Evolutionary conservation across 192 early-diverging fungal species (phyloP), one percentile per base, ranked within the genome.

Genomic region (Lunasporangiospora selenospora): DNA sequence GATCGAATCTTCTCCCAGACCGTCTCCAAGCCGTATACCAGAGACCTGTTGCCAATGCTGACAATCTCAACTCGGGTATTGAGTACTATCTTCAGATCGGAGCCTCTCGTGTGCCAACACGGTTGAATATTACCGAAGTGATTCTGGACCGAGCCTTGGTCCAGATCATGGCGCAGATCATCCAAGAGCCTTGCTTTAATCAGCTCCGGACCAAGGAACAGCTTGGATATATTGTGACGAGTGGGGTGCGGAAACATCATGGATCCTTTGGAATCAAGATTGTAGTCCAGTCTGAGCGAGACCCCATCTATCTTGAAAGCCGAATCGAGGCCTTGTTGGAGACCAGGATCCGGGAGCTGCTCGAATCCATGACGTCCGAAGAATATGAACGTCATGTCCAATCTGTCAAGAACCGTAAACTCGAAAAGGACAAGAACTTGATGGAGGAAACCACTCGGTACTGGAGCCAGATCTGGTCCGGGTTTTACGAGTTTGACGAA

Each of bases 151-250:
- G 19, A 83, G 93, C 21, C 69, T 71, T 52, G 50, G 78, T 30
- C 55, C 90, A 45, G 76, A 82, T 54, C 81, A 37, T 93, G 18
- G 66, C 81, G 32, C 90, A 95, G 57, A 92, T 98, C 24, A 76
- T 86, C 4, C 75, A 87, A 53, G 94, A 98, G 62, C 93, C 94
- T 15, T 91, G 83, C 52, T 97, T 97, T 71, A 84, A 97, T 75
- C 88, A 95, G 62, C 81, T 97, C 27, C 81, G 96, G 12, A 98
- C 95, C 16, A 90, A 92, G 50, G 90, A 91, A 65, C 86, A 91
- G 57, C 75, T 92, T 10, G 92, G 92, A 2, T 90, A 91, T 62
- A 76, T 87, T 21, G 85, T 90, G 6, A 76, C 75, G 42, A 81
- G 83, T 56, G 80, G 76, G 16, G 41, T 78, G 13, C 77, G 77